Base-by-base conservation (phyloP, 2,329 filamentous ascomycete species). In the Penicillium decumbens region DNA sequence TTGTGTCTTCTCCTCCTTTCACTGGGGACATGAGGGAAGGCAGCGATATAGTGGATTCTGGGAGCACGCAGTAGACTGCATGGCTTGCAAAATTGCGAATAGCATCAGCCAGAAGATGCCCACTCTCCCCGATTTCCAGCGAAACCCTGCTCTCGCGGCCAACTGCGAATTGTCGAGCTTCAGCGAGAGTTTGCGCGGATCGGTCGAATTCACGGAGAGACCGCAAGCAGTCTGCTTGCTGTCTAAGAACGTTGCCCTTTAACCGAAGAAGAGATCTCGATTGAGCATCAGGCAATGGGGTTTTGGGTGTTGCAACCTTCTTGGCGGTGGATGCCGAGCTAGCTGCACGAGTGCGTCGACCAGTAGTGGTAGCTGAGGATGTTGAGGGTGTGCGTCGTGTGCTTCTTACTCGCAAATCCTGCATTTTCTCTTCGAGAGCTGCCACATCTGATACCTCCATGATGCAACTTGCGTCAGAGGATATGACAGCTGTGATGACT, bases 1-100 rank as follows among this genome's bases (percentile, higher is more conserved):
- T 55, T 52, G 72, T 73, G 29, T 78, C 78, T 24, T 71, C 60
- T 25, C 58, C 50, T 13, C 63, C 49, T 43, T 62, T 66, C 33
- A 43, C 54, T 4, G 64, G 58, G 50, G 53, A 70, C 65, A 55
- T 67, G 64, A 92, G 76, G 0, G 88, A 84, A 1, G 91, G 89
- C 51, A 92, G 86, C 0, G 90, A 95, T 24, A 96, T 84, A 0
- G 90, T 95, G 0, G 93, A 96, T 62, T 98, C 93, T 40, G 92
- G 88, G 13, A 97, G 80, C 8, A 92, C 87, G 15, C 89, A 95
- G 67, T 92, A 95, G 3, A 93, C 86, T 2, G 91, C 85, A 68
- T 95, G 88, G 4, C 80, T 79, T 10, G 84, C 80, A 75, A 95
- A 88, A 41, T 69, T 60, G 13, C 65, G 63, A 42, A 74, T 66